Evolutionary conservation across 2,329 filamentous ascomycete genomes (phyloP).

Genomic region (Tolypocladium nubicola): DNA sequence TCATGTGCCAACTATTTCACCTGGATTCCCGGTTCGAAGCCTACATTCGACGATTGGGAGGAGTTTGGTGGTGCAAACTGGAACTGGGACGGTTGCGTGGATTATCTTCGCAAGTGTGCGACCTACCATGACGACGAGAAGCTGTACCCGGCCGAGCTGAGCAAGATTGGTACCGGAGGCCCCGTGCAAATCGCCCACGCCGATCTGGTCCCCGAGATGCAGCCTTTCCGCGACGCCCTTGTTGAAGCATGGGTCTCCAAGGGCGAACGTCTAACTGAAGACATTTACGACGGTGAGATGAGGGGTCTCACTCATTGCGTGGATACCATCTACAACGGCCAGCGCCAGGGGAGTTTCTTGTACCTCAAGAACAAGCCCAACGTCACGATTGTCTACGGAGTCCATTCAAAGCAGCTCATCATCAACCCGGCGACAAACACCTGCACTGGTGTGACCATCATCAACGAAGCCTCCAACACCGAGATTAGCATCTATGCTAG

Average conservation of each 20-base stretch:
- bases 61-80: conserved; percentile 61
- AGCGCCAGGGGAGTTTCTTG: conserved; percentile 38
- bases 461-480: conserved; percentile 24
- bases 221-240: conserved; percentile 38
- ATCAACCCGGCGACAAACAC: conserved; percentile 31
- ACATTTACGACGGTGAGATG: conserved; percentile 47
- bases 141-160: conserved; percentile 31
- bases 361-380: conserved; percentile 44
- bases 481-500: conserved; percentile 35
- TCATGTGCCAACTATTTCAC: conserved; percentile 53
- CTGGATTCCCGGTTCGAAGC: conserved; percentile 47
- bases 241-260: conserved; percentile 42
- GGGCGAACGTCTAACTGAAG: conserved; percentile 37
- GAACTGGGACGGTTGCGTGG: conserved; percentile 41
- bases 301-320: conserved; percentile 40
- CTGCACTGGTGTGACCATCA: conserved; percentile 31
- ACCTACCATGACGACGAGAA: conserved; percentile 46
- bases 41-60: conserved; percentile 57
- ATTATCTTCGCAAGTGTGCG: conserved; percentile 44
- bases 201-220: conserved; percentile 39
- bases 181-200: conserved; percentile 44
- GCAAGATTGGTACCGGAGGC: conserved; percentile 39
- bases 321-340: conserved; percentile 47
- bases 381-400: conserved; percentile 36
- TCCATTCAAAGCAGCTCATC: conserved; percentile 41